Percentiles rank a stretch among this genome's conserved stretches.
Evolutionary conservation across 192 early-diverging fungal species (phyloP).

Genomic region (Rhizophagus clarus): DNA sequence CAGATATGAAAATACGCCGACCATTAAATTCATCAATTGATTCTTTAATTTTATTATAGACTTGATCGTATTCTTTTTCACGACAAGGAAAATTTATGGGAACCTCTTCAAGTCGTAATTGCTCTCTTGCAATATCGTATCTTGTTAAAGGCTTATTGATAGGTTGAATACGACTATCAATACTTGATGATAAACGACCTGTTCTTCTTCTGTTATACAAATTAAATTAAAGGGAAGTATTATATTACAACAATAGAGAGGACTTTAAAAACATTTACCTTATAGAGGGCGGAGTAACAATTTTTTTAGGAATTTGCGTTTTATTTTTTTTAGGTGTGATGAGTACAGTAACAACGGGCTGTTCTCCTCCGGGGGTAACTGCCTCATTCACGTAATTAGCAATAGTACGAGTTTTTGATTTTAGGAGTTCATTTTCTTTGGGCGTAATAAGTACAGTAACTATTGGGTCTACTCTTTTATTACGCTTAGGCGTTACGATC

Average conservation of each 20-base stretch:
- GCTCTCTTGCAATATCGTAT: constrained; percentile 69
- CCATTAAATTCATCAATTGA: constrained; percentile 85
- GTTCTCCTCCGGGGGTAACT: not conserved
- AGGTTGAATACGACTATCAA: constrained; percentile 24
- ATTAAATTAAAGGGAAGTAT: not conserved
- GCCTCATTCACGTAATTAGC: no score
- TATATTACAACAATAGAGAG: not conserved
- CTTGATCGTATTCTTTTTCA: constrained; percentile 86
- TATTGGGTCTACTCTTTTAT: not conserved
- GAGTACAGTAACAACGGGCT: not conserved
- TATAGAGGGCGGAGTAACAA: not conserved
- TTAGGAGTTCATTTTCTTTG: not conserved
- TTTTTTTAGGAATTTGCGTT: not conserved
- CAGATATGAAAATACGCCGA: constrained; percentile 92
- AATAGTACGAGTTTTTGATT: no score
- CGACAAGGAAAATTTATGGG: constrained; percentile 92
- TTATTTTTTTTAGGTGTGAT: not conserved
- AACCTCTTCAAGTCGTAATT: constrained; percentile 88
- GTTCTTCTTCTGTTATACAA: not conserved
- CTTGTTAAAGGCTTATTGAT: constrained; percentile 38
- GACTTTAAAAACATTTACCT: not conserved
- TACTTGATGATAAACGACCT: not conserved
- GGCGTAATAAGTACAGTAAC: not conserved
- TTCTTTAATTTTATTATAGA: constrained; percentile 71
- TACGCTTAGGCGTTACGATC: not conserved